Base-by-base conservation (phyloP, 192 early-diverging fungal genomes). In the Backusella liffmaniae region DNA sequence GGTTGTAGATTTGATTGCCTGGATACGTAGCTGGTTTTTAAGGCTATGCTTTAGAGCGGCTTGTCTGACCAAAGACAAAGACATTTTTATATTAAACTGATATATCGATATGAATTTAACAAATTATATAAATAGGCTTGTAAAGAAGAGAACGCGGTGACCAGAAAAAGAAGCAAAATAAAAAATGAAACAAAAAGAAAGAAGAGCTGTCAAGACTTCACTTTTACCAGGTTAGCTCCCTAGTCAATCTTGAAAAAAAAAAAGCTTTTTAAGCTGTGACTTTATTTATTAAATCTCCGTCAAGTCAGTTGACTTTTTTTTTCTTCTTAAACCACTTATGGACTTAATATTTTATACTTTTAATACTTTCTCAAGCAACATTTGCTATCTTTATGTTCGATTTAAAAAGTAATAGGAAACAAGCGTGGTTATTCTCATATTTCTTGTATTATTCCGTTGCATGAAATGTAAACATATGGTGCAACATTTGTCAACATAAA, bases 41-140 rank as follows among this genome's bases (percentile, higher is more conserved):
- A 67, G 35, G 2, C 32, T 2, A 8, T 67, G 23, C 29, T 36
- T 67, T 30, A 32, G 9, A 35, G 35, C 18, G 29, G 35, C 66
- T 36, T 67, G 66, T 21, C 66, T 67, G 8, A 21, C 66, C 34
- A 67, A 36, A 35, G 66, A 67, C 35, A 67, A 67, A 1, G 66
- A 67, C 66, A 67, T 67, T 62, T 59, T 62, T 49, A 18, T 49
- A 49, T 49, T 49, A 49, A 49, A 49, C 46, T 49, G 6, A 49
- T 49, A n/a, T 49, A n/a, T 49, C 16, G 5, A 49, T 49, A n/a
- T 49, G 6, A n/a, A 49, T n/a, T 49, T 49, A 59, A 59, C 7
- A 59, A 59, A 59, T 29, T 26, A 59, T 26, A 23, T 29, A 59
- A 59, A 59, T 26, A 59, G 16, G 46, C 46, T 49, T 49, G 0